Evolutionary conservation across 2,329 filamentous ascomycete species (phyloP).

Genomic region (Aspergillus sp.): DNA sequence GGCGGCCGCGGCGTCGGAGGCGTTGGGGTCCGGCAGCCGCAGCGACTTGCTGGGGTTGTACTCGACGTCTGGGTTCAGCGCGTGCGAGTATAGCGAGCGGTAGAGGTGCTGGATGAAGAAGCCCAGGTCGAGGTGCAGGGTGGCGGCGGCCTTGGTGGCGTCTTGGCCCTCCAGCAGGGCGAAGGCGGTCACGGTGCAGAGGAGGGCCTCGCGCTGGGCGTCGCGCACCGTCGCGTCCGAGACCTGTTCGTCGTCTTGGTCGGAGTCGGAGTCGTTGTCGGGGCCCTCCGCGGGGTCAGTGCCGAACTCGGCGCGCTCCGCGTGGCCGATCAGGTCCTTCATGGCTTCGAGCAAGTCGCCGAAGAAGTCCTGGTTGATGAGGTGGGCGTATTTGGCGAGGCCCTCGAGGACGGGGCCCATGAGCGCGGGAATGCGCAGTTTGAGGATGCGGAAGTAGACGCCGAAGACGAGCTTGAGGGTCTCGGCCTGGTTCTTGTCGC

Average conservation of each 20-base stretch:
- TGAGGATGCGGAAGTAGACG: slow-evolving; percentile 91
- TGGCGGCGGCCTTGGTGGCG: slow-evolving; percentile 75
- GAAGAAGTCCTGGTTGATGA: slow-evolving; percentile 99
- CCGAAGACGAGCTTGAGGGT: slow-evolving; percentile 95
- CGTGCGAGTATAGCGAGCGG: slow-evolving; percentile 74
- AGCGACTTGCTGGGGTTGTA: slow-evolving; percentile 69
- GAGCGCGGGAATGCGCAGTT: slow-evolving; percentile 73
- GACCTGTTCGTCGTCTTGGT: slow-evolving; percentile 22
- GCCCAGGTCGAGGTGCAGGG: slow-evolving; percentile 84
- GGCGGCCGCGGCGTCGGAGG: slow-evolving; percentile 38
- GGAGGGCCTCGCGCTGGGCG: slow-evolving; percentile 78
- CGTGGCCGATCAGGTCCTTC: slow-evolving; percentile 84
- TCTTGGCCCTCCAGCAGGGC: slow-evolving; percentile 95
- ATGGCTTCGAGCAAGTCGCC: slow-evolving; percentile 92
- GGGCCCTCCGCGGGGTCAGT: slow-evolving; percentile 50
- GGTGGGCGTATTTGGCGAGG: slow-evolving; percentile 85
- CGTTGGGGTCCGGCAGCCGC: slow-evolving; percentile 66
- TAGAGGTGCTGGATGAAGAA: slow-evolving; percentile 97
- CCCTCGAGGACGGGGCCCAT: slow-evolving; percentile 98
- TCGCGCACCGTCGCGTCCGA: slow-evolving; percentile 61
- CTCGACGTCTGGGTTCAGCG: slow-evolving; percentile 82
- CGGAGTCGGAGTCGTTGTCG: slow-evolving; percentile 50
- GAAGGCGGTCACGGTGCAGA: slow-evolving; percentile 95
- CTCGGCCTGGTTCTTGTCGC: slow-evolving; percentile 91
- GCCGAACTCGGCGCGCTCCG: slow-evolving; percentile 51